phyloP scores from a whole-genome alignment of 257 asterid species.

The Solanum rostratum region DNA sequence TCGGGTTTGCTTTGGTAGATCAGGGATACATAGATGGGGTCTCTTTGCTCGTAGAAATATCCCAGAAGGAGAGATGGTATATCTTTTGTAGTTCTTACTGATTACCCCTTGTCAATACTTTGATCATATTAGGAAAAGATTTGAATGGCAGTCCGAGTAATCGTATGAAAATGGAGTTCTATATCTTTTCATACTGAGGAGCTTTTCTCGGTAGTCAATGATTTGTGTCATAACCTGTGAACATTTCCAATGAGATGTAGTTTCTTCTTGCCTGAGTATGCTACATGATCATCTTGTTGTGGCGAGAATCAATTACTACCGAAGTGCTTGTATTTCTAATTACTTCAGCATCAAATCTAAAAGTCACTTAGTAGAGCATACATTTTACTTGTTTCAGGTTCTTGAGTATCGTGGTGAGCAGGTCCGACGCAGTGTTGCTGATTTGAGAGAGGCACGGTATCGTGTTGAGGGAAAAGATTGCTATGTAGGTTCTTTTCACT shows the following conservation, averaged over 20 bases:
- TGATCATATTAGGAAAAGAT: background rate
- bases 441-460: constrained; percentile 86
- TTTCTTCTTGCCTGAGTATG: background rate
- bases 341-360: background rate
- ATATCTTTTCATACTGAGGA: background rate
- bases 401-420: constrained; percentile 98
- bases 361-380: background rate
- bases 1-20: constrained; percentile 92
- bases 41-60: constrained; percentile 84
- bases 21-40: constrained; percentile 98
- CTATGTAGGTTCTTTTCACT: constrained; percentile 43
- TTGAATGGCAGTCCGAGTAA: background rate
- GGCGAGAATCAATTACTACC: background rate
- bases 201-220: background rate
- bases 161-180: background rate
- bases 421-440: constrained; percentile 92
- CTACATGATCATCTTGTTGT: background rate
- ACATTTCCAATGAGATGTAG: background rate
- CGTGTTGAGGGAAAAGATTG: constrained; percentile 85
- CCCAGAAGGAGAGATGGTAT: constrained; percentile 95
- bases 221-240: background rate
- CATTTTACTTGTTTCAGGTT: constrained; percentile 44
- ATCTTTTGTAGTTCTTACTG: background rate
- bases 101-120: background rate
- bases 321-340: background rate